These are phyloP conservation scores for Phellopilus nigrolimitatus DNA, from an alignment of 1,284 basidiomycete species.

Conservation along the genomic window DNA sequence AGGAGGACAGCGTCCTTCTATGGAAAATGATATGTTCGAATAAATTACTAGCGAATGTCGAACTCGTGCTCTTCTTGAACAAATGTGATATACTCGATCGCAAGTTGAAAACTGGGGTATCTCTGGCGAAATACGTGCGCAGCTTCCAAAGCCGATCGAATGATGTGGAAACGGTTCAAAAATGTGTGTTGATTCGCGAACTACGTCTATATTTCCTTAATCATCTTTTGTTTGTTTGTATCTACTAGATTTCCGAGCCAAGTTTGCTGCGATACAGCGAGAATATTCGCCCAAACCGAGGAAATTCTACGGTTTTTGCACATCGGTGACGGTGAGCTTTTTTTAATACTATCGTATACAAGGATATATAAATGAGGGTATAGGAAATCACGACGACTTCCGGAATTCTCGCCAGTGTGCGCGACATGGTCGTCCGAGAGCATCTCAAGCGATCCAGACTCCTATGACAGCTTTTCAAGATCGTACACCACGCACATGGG, in stretches of 20 bases:
- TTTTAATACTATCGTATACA: too few relatives aligned
- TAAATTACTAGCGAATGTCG: constrained; percentile 45
- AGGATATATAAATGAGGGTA: too few relatives aligned
- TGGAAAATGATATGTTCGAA: constrained; percentile 60
- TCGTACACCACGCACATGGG: too few relatives aligned
- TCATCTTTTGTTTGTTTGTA: constrained; percentile 1
- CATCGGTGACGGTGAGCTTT: constrained; percentile 65
- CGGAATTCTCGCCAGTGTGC: constrained; percentile 71
- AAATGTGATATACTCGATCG: constrained; percentile 55
- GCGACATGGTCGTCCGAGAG: constrained; percentile 67
- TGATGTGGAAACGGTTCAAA: constrained; percentile 44
- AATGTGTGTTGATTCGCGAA: constrained; percentile 37
- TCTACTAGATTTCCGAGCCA: constrained; percentile 22
- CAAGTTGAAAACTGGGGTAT: constrained; percentile 47
- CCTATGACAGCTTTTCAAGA: too few relatives aligned
- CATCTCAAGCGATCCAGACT: constrained; percentile 61
- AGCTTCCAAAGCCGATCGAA: constrained; percentile 48
- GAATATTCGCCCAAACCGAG: constrained; percentile 22
- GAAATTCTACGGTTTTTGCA: constrained; percentile 76
- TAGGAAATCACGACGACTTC: constrained; percentile 70
- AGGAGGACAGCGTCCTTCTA: constrained; percentile 54
- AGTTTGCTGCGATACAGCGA: constrained; percentile 25
- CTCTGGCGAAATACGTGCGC: constrained; percentile 50
- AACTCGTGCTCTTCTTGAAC: constrained; percentile 59
- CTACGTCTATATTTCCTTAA: neutral